phyloP scores from a whole-genome alignment of 2,329 filamentous ascomycete genomes.

The Fusarium guadeloupense region DNA sequence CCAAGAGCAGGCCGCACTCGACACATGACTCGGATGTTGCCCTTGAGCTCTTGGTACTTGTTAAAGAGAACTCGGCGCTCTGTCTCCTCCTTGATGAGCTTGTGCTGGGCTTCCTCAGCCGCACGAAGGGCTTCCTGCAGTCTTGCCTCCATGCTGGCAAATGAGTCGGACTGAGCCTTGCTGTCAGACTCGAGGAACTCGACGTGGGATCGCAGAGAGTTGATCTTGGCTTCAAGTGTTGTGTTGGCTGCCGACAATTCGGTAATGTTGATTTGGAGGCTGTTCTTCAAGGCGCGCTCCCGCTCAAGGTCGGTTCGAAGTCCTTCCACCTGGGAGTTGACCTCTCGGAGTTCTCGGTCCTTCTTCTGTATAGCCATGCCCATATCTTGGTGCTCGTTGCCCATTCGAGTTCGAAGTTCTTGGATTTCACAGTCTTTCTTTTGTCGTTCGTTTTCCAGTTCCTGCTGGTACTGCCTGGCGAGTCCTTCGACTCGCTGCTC shows the following conservation, averaged over 20 bases:
- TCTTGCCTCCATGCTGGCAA: conserved; percentile 80
- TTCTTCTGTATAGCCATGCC: conserved; percentile 59
- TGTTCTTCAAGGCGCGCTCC: conserved; percentile 70
- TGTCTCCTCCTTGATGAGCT: conserved; percentile 90
- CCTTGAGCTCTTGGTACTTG: conserved; percentile 96
- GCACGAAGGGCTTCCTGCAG: conserved; percentile 79
- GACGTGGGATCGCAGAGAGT: conserved; percentile 81
- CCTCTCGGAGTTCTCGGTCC: conserved; percentile 63
- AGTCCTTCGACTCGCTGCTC: conserved; percentile 74
- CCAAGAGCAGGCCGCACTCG: conserved; percentile 82
- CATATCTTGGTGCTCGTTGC: conserved; percentile 62
- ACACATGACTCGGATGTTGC: conserved; percentile 98
- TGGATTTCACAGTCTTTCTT: conserved; percentile 70
- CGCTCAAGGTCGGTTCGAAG: conserved; percentile 63
- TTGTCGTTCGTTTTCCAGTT: conserved; percentile 72
- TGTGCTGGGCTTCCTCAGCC: conserved; percentile 77
- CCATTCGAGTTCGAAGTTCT: conserved; percentile 66
- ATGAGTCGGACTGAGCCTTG: conserved; percentile 87
- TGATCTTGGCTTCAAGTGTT: conserved; percentile 77
- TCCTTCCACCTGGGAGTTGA: conserved; percentile 55
- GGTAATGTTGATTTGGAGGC: conserved; percentile 61
- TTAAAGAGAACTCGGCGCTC: conserved; percentile 93
- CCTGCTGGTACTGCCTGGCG: conserved; percentile 68
- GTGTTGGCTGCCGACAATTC: conserved; percentile 69
- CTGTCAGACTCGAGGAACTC: conserved; percentile 90